Base-by-base conservation (phyloP, 2,329 filamentous ascomycete genomes). In the Fusarium annulatum region DNA sequence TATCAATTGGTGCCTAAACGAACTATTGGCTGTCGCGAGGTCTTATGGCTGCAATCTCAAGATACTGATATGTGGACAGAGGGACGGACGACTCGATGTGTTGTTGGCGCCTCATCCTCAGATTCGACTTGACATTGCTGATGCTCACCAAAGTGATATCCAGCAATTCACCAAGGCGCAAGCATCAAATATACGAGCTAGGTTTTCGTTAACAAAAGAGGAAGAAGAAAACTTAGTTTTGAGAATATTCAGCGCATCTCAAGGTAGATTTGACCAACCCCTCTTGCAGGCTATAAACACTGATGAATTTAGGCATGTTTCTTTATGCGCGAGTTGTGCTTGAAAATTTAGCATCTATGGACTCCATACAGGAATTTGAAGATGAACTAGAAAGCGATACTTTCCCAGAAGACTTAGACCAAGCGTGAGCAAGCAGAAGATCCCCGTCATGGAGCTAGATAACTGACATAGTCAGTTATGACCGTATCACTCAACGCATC, bases 201-300 rank as follows among this genome's bases (percentile, higher is more conserved):
- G 56, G 0, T 69, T 69, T 1, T 1, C 0, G 0, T 41, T 39
- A 0, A 7, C 56, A 15, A 0, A 1, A 0, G 5, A 38, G 0
- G 62, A 69, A n/a, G 38, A 56, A 12, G 10, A 1, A 0, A 8
- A 0, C 9, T 2, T 66, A 14, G 3, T n/a, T 2, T 1, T 0
- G 0, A 64, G 11, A 0, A 4, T 66, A 11, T 0, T 14, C 0
- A 0, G 0, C 1, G 9, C 36, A 9, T 66, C 63, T 9, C 14
- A 18, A 51, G 53, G 26, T 23, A 23, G 23, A 23, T 23, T 23
- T 23, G 23, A 23, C 23, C 23, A 23, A 23, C 23, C 23, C 23
- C 23, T 23, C 23, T 23, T 23, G 23, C 23, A 23, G 23, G 23
- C 23, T 23, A 23, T 23, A 23, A 23, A 23, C 23, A 23, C 23